Base-by-base conservation (phyloP, 2,329 filamentous ascomycete genomes). In the Calonectria fujianensis region DNA sequence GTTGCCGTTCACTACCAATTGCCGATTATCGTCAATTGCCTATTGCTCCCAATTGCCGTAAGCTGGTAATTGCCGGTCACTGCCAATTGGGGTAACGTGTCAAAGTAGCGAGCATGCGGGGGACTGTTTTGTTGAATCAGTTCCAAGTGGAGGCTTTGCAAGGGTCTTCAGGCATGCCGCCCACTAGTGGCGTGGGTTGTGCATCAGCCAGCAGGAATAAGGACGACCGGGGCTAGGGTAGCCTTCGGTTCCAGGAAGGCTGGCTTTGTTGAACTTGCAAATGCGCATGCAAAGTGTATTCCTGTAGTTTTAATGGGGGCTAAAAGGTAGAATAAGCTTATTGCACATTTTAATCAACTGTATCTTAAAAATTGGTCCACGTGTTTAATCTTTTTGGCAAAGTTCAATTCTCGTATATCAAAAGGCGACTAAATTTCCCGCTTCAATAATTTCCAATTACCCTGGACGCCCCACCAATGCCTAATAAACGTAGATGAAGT, bases 401-500 rank as follows among this genome's bases (percentile, higher is more conserved):
- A 10, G n/a, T 11, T 4, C 20, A 48, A 48, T 9, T 24, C 20
- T 48, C 9, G 45, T 11, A 1, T 24, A 10, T 13, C 6, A 24
- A 13, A 24, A 10, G 24, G 9, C 9, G 45, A 45, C n/a, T 5
- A 9, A 1, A 13, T 24, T 24, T 13, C 20, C 10, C 6, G n/a
- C 45, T 48, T n/a, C 24, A 13, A n/a, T 48, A 48, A 13, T 20
- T 45, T 48, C n/a, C 3, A 11, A 48, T 18, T 48, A n/a, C 18
- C 41, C 1, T n/a, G 13, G 11, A 48, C 11, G 9, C 10, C 1
- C 3, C 9, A 1, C 9, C n/a, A 2, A n/a, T 57, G 16, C 5
- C 48, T 39, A 79, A 27, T 76, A 78, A 35, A 79, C 74, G 54
- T 75, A 79, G 0, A 79, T 41, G 32, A 79, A 79, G 10, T 79